Evolutionary conservation across 1,139 yeast species (phyloP), one percentile per base, ranked within the genome.

Genomic region (Zygoascus meyerae): DNA sequence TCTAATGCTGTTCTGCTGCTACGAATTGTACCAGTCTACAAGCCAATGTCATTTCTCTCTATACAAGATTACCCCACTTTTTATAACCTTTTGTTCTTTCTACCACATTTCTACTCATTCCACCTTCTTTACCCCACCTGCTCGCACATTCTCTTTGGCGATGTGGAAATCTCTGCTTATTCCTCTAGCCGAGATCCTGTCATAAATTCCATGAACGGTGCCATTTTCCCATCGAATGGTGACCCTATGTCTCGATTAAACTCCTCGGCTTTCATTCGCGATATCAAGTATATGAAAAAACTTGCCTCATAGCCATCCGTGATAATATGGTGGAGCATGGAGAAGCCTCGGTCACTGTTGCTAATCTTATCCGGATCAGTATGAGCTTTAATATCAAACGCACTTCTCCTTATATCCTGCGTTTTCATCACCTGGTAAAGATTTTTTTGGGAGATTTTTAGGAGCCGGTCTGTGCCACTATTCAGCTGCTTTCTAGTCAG

Each of bases 401-500:
- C 10, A 17, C 36, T 35, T 17, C 35, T 33, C 11, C 16, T 31
- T 35, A 33, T 12, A 31, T 35, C 40, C n/a, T 35, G 40, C 15
- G 8, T 12, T 12, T 42, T 33, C 15, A 16, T 32, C 3, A 36
- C n/a, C 8, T 18, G 26, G n/a, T 34, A 21, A 31, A 42, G 12
- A 11, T 17, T 30, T 5, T 16, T 30, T 15, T 30, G 15, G 26
- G 12, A 12, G 15, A 5, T 35, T 10, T 28, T 34, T 18, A 42
- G 15, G 15, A 35, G 34, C 28, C 21, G 34, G 15, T 30, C 16
- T 17, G 10, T 16, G n/a, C 16, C 36, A 10, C 16, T 10, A 5
- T 16, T 14, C 16, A 34, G 12, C 11, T 16, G 29, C 5, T 8
- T 11, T 4, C 76, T 71, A 0, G 90, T 81, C 44, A 86, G 67